A percentile compares a stretch with the other conserved stretches of the same genome.
Conservation (phyloP, 2,329 filamentous ascomycete species). For the Sphaerulina vaccinii region DNA sequence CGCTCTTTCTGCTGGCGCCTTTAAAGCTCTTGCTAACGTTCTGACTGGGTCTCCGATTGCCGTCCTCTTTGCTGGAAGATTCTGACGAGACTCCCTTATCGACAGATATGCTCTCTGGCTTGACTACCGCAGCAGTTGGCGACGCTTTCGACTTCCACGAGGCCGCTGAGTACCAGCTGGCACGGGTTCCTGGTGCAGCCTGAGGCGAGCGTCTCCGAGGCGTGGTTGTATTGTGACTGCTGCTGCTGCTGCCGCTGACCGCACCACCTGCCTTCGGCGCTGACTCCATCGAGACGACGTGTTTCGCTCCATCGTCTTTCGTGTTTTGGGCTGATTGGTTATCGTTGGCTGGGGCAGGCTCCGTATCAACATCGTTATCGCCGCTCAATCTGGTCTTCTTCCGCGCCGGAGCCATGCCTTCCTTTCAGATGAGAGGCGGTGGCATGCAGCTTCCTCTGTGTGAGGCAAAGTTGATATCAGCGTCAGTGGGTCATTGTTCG, state of each 20-base stretch:
- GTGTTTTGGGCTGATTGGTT: constrained; percentile 18
- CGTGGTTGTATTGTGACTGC: background rate
- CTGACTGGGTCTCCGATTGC: constrained; percentile 30
- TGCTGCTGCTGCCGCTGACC: background rate
- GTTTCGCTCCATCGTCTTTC: constrained; percentile 9
- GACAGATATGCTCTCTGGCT: constrained; percentile 47
- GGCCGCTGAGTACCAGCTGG: constrained; percentile 48
- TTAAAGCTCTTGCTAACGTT: constrained; percentile 43
- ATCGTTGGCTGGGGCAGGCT: constrained; percentile 12
- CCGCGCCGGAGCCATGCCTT: constrained; percentile 25
- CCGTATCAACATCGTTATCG: constrained; percentile 20
- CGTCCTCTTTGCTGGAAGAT: constrained; percentile 33
- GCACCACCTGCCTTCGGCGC: background rate
- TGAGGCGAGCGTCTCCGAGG: background rate
- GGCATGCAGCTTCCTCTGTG: background rate
- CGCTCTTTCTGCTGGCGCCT: constrained; percentile 46
- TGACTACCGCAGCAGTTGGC: constrained; percentile 48
- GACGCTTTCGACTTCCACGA: constrained; percentile 44
- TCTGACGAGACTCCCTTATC: constrained; percentile 46
- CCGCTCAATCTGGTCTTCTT: constrained; percentile 29
- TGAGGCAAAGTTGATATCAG: background rate
- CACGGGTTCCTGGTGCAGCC: constrained; percentile 4
- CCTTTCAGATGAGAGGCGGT: background rate
- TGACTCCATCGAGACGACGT: background rate
- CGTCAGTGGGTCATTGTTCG: background rate